Conservation (phyloP, 2,329 filamentous ascomycete species). For the Neonectria punicea region DNA sequence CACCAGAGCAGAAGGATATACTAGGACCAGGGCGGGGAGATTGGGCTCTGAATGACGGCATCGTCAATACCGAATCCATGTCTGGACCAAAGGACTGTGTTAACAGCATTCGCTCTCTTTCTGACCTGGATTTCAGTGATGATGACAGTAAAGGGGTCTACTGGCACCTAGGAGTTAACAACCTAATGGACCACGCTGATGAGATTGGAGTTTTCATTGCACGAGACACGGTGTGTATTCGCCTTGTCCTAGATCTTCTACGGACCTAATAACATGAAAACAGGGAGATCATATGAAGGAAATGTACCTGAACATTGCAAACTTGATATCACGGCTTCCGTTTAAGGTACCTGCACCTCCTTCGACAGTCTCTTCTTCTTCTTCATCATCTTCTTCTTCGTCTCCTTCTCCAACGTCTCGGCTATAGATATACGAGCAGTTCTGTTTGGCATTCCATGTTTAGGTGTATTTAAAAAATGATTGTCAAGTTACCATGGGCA, state of each 20-base stretch:
- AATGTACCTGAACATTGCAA: conserved; percentile 17
- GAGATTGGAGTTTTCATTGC: conserved; percentile 18
- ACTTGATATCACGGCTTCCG: conserved; percentile 14
- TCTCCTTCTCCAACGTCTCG: neutral
- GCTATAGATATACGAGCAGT: neutral
- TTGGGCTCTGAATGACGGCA: conserved; percentile 17
- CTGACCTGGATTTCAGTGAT: neutral
- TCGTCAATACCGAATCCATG: conserved; percentile 20
- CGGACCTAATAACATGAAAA: neutral
- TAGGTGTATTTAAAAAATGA: neutral
- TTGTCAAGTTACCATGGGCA: conserved; percentile 13
- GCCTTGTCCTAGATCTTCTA: neutral
- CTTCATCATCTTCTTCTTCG: neutral
- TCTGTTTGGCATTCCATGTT: neutral
- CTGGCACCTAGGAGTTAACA: conserved; percentile 19
- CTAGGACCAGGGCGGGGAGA: conserved; percentile 5
- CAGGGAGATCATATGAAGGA: conserved; percentile 15
- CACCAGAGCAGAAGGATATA: conserved; percentile 5
- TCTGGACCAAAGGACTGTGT: conserved; percentile 5
- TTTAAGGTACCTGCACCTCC: neutral
- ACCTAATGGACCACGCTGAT: conserved; percentile 18
- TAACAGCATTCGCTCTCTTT: conserved; percentile 5
- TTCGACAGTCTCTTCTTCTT: neutral
- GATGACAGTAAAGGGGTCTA: conserved; percentile 12
- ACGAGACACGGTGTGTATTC: conserved; percentile 2